Evolutionary conservation across 441 rosid species (phyloP).

Genomic region (Arabidopsis lyrata): DNA sequence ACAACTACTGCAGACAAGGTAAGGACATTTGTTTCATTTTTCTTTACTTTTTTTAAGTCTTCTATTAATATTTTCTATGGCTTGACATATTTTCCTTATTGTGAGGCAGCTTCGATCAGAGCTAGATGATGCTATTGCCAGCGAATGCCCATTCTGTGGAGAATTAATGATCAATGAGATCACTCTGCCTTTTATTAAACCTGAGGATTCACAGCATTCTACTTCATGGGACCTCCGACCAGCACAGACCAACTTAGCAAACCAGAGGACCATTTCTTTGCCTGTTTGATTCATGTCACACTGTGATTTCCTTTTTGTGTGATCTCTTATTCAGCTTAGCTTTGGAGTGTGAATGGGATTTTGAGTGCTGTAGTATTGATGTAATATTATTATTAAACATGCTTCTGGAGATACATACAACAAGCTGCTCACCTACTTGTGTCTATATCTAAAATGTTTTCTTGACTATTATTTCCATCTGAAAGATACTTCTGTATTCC

Average conservation of each 20-base stretch:
- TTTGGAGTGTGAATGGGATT: conserved; percentile 34
- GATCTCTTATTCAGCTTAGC: conserved; percentile 26
- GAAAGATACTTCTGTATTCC: conserved; percentile 5
- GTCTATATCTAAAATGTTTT: conserved; percentile 7
- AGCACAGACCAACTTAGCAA: conserved; percentile 55
- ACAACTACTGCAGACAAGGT: conserved; percentile 87
- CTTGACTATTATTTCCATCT: conserved; percentile 1
- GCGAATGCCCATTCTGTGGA: conserved; percentile 96
- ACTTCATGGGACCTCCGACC: conserved; percentile 92
- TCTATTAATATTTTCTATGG: conserved; percentile 6
- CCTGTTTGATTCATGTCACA: conserved; percentile 50
- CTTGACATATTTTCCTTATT: conserved; percentile 33
- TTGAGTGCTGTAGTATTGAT: conserved; percentile 13
- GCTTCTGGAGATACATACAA: conserved; percentile 37
- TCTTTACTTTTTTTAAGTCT: not conserved
- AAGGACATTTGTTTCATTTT: conserved; percentile 14
- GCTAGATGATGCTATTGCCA: conserved; percentile 93
- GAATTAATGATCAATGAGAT: conserved; percentile 92
- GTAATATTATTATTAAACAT: conserved; percentile 34
- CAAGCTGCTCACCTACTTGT: conserved; percentile 30
- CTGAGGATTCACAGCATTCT: conserved; percentile 74
- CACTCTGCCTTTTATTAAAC: conserved; percentile 69
- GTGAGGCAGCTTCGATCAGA: conserved; percentile 82
- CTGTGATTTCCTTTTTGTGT: conserved; percentile 8
- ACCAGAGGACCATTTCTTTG: conserved; percentile 71